Base-by-base conservation (phyloP, 176 grass and related monocot genomes). In the Ensete ventricosum region DNA sequence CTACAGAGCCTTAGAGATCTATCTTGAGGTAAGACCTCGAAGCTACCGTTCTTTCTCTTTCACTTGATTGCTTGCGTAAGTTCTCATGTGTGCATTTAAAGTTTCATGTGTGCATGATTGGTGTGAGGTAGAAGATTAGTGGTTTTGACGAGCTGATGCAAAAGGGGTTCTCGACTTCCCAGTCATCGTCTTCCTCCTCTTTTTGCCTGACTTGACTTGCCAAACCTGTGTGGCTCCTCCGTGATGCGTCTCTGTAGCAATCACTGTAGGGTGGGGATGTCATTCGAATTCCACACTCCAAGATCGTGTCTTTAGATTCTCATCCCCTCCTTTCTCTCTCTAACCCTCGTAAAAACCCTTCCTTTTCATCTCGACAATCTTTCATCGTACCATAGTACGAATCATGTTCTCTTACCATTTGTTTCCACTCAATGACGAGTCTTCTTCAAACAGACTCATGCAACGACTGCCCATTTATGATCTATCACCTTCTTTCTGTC, bases 1-100 rank as follows among this genome's bases (percentile, higher is more conserved):
- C 14, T 96, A 96, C 78, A 90, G 93, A 52, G 90, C 93, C 14
- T 74, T 96, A 10, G 93, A 96, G 78, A 96, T 96, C 74, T 96
- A 92, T 71, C 87, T 96, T 11, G 87, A 92, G 85, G 93, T 96
- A 81, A 83, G 16, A 29, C 0, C 13, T 71, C 52, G 16, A 14
- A 53, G 48, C n/a, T 48, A 25, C 48, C 9, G 1, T 43, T 78
- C 54, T n/a, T n/a, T 50, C 68, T 34, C 53, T 82, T 77, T 67
- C 57, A 4, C n/a, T 58, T 58, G 54, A 2, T 58, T 58, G 54
- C 11, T 60, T 2, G 16, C 2, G 8, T 21, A 14, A 62, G 9
- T 62, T 7, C 57, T 62, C 20, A 14, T 62, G 34, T 62, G 34
- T 43, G 34, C 57, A 19, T 62, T 14, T 14, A 21, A 43, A 60